Evolutionary conservation across 768 basidiomycete species (phyloP).

Genomic region (Amanita thiersii): DNA sequence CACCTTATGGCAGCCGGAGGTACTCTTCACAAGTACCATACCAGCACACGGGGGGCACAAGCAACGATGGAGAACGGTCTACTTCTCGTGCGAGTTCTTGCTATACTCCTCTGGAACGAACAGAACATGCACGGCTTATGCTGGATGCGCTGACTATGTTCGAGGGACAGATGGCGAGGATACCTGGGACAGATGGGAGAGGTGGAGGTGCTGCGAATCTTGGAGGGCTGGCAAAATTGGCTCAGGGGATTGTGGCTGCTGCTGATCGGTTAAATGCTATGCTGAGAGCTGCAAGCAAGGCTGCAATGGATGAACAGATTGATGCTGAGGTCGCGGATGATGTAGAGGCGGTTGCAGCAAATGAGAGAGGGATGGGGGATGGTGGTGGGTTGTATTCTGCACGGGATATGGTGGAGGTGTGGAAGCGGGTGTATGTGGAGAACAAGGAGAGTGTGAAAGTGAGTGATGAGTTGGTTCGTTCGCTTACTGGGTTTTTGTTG

Average conservation of each 20-base stretch:
- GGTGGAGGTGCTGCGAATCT: slow-evolving; percentile 21
- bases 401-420: slow-evolving; percentile 45
- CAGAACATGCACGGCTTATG: slow-evolving; percentile 67
- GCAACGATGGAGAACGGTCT: slow-evolving; percentile 13
- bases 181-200: slow-evolving; percentile 27
- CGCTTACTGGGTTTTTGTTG: slow-evolving; percentile 68
- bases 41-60: slow-evolving; percentile 9
- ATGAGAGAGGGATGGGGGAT: slow-evolving; percentile 9
- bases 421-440: slow-evolving; percentile 63
- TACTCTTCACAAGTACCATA: slow-evolving; percentile 8
- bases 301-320: slow-evolving; percentile 67
- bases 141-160: slow-evolving; percentile 63
- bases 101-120: slow-evolving; percentile 6
- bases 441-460: slow-evolving; percentile 63
- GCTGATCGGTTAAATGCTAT: slow-evolving; percentile 63
- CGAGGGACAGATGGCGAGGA: slow-evolving; percentile 53
- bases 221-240: slow-evolving; percentile 52
- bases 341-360: slow-evolving; percentile 3
- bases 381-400: slow-evolving; percentile 6
- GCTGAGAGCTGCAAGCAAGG: slow-evolving; percentile 44
- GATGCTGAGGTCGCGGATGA: slow-evolving; percentile 63
- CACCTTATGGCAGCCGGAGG: slow-evolving; percentile 12
- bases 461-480: slow-evolving; percentile 74
- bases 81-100: slow-evolving; percentile 9
- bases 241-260: slow-evolving; percentile 54